Percentiles rank a stretch among this genome's conserved stretches.
phyloP scores from a whole-genome alignment of 768 basidiomycete species.

The Tremella yokohamensis region DNA sequence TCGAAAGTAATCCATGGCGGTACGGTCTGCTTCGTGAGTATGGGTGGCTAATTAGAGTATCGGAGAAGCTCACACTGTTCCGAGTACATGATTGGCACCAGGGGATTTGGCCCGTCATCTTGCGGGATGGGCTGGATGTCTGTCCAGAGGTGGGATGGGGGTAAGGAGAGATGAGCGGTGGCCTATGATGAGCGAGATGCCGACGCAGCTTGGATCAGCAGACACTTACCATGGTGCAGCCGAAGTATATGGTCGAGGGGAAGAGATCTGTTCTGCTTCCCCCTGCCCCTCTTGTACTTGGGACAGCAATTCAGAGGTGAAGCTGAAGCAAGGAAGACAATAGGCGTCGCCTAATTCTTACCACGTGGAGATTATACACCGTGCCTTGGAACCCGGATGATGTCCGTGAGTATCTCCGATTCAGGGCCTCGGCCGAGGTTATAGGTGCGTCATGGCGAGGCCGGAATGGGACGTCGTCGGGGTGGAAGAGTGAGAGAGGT shows the following conservation, averaged over 20 bases:
- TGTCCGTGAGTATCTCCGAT: no score
- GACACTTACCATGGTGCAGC: background rate
- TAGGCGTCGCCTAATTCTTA: no score
- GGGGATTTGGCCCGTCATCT: constrained; percentile 68
- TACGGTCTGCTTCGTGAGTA: constrained; percentile 64
- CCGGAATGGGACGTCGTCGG: no score
- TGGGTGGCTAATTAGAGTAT: background rate
- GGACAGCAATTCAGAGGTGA: no score
- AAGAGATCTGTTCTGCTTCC: no score
- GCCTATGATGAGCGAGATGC: constrained; percentile 4
- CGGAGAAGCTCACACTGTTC: constrained; percentile 65
- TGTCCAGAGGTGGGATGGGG: constrained; percentile 68
- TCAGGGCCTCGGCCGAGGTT: no score
- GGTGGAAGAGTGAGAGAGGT: no score
- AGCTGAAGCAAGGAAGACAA: no score
- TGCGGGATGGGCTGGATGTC: constrained; percentile 78
- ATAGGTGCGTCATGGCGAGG: no score
- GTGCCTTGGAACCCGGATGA: no score
- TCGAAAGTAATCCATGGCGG: constrained; percentile 89
- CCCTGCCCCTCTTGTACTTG: no score
- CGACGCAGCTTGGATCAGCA: background rate
- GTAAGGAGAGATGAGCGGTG: constrained; percentile 53
- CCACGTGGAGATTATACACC: no score
- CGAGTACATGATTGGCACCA: constrained; percentile 90
- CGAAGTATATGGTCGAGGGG: background rate